Percentiles rank a stretch among this genome's conserved stretches.
Evolutionary conservation across 768 basidiomycete genomes (phyloP).

Genomic region (Kwoniella dejecticola): DNA sequence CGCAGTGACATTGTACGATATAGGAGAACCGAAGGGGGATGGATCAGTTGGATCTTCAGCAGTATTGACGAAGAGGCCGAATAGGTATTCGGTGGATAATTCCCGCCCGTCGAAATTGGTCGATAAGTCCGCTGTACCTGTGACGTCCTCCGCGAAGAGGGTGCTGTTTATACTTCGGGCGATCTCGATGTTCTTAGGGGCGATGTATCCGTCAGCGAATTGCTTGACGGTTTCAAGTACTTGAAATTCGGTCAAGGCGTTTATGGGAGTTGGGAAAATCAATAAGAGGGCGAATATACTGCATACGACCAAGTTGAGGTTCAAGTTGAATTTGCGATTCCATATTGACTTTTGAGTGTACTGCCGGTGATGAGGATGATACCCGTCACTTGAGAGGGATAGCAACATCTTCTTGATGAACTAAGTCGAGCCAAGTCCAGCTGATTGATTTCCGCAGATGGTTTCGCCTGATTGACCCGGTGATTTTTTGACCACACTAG

Average conservation of each 20-base stretch:
- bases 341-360: too few species aligned
- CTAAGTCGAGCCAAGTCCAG: too few species aligned
- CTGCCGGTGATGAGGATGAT: too few species aligned
- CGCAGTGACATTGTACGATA: constrained; percentile 38
- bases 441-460: too few species aligned
- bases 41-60: constrained; percentile 26
- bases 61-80: constrained; percentile 34
- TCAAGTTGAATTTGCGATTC: too few species aligned
- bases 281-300: too few species aligned
- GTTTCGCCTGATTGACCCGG: too few species aligned
- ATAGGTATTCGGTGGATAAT: constrained; percentile 35
- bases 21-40: constrained; percentile 26
- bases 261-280: neutral
- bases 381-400: too few species aligned
- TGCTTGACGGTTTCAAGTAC: constrained; percentile 17
- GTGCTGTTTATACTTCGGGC: constrained; percentile 29
- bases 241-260: constrained; percentile 8
- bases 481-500: too few species aligned
- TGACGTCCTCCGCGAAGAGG: constrained; percentile 36
- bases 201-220: constrained; percentile 24
- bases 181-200: constrained; percentile 17
- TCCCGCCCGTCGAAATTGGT: constrained; percentile 35
- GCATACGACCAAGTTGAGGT: too few species aligned
- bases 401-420: too few species aligned
- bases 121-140: constrained; percentile 24